Conservation (phyloP, 257 asterid genomes). For the Mentha longifolia region DNA sequence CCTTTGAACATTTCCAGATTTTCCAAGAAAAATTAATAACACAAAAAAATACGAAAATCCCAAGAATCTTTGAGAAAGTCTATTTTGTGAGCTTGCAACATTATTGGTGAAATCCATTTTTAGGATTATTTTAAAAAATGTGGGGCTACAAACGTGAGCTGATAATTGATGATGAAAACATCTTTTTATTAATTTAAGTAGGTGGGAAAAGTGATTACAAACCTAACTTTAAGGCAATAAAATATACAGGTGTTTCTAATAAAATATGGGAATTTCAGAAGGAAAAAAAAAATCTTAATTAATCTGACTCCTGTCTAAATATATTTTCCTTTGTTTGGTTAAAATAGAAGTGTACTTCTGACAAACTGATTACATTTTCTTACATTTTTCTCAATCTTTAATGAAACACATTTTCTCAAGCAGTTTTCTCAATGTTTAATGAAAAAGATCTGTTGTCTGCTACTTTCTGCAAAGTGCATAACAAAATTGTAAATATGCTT, state of each 20-base stretch:
- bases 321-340: background rate
- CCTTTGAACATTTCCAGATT: background rate
- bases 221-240: conserved; percentile 43
- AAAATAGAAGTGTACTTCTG: conserved; percentile 31
- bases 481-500: conserved; percentile 32
- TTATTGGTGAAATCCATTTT: conserved; percentile 48
- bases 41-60: background rate
- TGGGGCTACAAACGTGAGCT: conserved; percentile 36
- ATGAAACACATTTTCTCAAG: background rate
- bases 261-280: conserved; percentile 36
- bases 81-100: conserved; percentile 30
- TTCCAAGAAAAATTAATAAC: background rate
- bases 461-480: conserved; percentile 40
- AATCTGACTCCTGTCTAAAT: conserved; percentile 17
- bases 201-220: conserved; percentile 66
- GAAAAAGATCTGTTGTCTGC: conserved; percentile 22
- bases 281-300: conserved; percentile 37
- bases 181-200: conserved; percentile 40
- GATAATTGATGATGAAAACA: conserved; percentile 48
- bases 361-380: conserved; percentile 26
- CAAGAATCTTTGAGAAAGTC: conserved; percentile 31
- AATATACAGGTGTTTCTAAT: conserved; percentile 27
- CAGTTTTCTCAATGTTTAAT: conserved; percentile 16
- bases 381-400: too few species aligned
- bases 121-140: background rate